Evolutionary conservation across 1,139 yeast genomes (phyloP), one percentile per base, ranked within the genome.

Genomic region (Candida neerlandica): DNA sequence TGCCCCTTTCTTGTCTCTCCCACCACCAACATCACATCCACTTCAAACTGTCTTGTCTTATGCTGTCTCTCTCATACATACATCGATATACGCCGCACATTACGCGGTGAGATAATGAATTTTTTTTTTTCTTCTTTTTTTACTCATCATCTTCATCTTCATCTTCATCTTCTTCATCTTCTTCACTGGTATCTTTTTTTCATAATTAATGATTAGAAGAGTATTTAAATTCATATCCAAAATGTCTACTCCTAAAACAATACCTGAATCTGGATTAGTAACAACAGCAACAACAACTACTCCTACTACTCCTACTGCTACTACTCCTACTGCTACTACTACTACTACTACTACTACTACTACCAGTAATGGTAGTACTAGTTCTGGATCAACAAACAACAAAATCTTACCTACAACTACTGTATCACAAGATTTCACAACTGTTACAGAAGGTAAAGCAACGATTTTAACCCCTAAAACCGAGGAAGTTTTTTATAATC

Each of bases 401-500:
- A 33, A 15, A 5, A 39, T 35, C n/a, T 15, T 7, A 14, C 43
- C 44, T 9, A 27, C 26, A 3, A 21, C 45, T 6, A 37, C 48
- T 1, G 41, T 30, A 3, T 21, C 48, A 2, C 33, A 15, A 21
- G 49, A 41, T 53, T 64, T 43, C 64, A 75, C 75, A 45, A 67
- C 79, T 12, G 83, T 87, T 43, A 79, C 77, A 32, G 98, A 92
- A 66, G 98, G 98, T 1, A 73, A 78, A 52, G 97, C 97, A 5
- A 80, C 83, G 29, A 84, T 92, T 49, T 73, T 90, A 44, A 86
- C 87, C 52, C 94, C 96, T 4, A 81, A 85, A 61, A 81, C 82
- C 59, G 86, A 86, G 52, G 86, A 85, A 58, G 99, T 94, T 10
- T 94, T 94, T 63, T 94, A 95, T 71, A 94, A 94, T 64, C 98